phyloP scores from a whole-genome alignment of 306 rosid genomes.

The Corylus americana region DNA sequence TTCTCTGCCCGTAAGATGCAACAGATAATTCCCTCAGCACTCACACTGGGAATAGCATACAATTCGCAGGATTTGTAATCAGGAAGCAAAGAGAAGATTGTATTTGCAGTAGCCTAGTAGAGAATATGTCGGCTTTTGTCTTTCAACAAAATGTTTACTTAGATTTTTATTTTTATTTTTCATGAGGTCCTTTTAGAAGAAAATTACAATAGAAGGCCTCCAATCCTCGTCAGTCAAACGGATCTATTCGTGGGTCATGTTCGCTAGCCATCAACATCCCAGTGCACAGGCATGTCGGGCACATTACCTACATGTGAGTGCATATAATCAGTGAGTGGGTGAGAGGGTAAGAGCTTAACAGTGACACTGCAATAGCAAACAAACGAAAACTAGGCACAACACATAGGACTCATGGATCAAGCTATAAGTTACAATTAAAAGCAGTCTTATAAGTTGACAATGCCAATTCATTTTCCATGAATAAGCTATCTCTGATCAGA shows the following conservation, averaged over 20 bases:
- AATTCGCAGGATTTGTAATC: neutral
- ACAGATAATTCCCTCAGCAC: neutral
- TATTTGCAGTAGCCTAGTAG: neutral
- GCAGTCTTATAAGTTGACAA: neutral
- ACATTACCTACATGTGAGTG: constrained; percentile 66
- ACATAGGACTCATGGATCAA: neutral
- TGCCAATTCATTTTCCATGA: neutral
- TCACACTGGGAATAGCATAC: neutral
- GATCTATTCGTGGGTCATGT: constrained; percentile 87
- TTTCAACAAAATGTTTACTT: neutral
- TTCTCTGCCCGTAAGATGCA: too few relatives aligned
- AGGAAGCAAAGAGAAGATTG: neutral
- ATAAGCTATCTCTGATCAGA: neutral
- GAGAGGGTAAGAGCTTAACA: neutral
- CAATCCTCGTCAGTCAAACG: constrained; percentile 57
- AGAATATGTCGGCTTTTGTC: neutral
- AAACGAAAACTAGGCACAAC: neutral
- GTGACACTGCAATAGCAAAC: neutral
- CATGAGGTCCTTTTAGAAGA: neutral
- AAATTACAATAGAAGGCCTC: neutral
- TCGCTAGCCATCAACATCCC: constrained; percentile 98
- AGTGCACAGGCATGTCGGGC: constrained; percentile 94
- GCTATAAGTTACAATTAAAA: neutral
- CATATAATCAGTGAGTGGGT: neutral
- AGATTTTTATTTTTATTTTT: neutral